These are phyloP conservation scores for Paracamarosporium sp. DNA, from an alignment of 2,329 filamentous ascomycete species.

Conservation along the genomic window DNA sequence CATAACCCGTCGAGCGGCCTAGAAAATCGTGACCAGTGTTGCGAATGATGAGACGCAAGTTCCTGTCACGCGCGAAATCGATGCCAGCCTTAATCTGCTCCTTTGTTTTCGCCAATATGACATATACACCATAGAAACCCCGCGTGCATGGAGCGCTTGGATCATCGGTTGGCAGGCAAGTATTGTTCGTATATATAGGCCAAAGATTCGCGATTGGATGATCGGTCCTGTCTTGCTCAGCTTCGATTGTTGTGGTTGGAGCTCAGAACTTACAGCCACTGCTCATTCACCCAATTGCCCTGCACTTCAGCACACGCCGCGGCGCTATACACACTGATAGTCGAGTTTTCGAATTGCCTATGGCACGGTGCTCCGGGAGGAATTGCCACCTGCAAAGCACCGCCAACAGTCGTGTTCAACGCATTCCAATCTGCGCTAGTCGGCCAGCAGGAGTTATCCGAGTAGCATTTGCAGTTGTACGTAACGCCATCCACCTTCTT, in stretches of 20 bases:
- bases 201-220: conserved; percentile 40
- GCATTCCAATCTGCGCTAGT: conserved; percentile 30
- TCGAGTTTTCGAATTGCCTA: conserved; percentile 27
- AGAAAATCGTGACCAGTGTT: conserved; percentile 48
- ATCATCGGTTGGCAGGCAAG: conserved; percentile 35
- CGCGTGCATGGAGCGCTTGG: conserved; percentile 35
- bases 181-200: conserved; percentile 44
- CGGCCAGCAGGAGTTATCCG: conserved; percentile 43
- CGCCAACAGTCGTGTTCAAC: conserved; percentile 38
- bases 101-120: conserved; percentile 41
- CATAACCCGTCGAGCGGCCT: conserved; percentile 43
- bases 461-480: conserved; percentile 46
- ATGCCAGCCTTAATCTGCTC: conserved; percentile 42
- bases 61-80: conserved; percentile 40
- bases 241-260: not conserved
- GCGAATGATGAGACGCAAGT: conserved; percentile 40
- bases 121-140: conserved; percentile 42
- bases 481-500: conserved; percentile 28
- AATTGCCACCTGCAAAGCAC: conserved; percentile 32
- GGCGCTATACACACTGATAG: conserved; percentile 28
- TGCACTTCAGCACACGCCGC: conserved; percentile 33
- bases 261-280: conserved; percentile 34
- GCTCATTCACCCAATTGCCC: conserved; percentile 36
- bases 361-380: conserved; percentile 42
- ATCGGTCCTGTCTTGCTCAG: conserved; percentile 31